These are phyloP conservation scores for Carex littledalei DNA, from an alignment of 176 grass and related monocot genomes.

Conservation along the genomic window DNA sequence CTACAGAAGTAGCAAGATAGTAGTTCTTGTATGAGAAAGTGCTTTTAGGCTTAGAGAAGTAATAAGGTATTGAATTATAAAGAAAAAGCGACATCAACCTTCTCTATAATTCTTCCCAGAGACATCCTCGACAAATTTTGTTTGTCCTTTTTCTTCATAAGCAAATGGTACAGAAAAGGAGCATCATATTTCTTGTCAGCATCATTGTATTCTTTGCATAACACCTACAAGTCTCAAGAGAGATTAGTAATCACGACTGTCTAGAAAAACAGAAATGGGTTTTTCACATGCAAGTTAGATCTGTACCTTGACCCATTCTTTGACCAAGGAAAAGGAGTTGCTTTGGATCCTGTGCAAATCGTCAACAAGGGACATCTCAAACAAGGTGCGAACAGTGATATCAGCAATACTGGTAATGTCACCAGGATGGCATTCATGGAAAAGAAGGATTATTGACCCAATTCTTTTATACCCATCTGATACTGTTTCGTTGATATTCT, in stretches of 20 bases:
- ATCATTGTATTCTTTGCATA: conserved; percentile 42
- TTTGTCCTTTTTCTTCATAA: conserved; percentile 21
- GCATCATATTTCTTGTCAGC: conserved; percentile 21
- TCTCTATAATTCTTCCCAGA: conserved; percentile 68
- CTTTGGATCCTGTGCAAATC: conserved; percentile 25
- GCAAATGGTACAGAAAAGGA: conserved; percentile 54
- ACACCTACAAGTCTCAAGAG: conserved; percentile 33
- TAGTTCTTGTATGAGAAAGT: neutral
- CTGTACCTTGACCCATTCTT: conserved; percentile 80
- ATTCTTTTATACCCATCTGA: conserved; percentile 50
- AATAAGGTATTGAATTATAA: conserved; percentile 15
- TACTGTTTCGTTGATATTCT: conserved; percentile 36
- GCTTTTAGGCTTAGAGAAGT: neutral
- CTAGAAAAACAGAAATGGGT: neutral
- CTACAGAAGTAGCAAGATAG: conserved; percentile 30
- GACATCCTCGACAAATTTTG: conserved; percentile 41
- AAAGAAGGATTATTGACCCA: conserved; percentile 38
- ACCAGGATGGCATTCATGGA: conserved; percentile 36
- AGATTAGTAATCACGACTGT: conserved; percentile 15
- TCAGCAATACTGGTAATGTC: conserved; percentile 25
- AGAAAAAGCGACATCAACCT: conserved; percentile 40
- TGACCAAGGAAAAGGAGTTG: conserved; percentile 48
- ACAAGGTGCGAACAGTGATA: conserved; percentile 52
- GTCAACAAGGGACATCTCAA: conserved; percentile 34
- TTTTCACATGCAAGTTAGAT: neutral